Evolutionary conservation across 306 rosid genomes (phyloP).

Genomic region (Cyamopsis tetragonoloba): DNA sequence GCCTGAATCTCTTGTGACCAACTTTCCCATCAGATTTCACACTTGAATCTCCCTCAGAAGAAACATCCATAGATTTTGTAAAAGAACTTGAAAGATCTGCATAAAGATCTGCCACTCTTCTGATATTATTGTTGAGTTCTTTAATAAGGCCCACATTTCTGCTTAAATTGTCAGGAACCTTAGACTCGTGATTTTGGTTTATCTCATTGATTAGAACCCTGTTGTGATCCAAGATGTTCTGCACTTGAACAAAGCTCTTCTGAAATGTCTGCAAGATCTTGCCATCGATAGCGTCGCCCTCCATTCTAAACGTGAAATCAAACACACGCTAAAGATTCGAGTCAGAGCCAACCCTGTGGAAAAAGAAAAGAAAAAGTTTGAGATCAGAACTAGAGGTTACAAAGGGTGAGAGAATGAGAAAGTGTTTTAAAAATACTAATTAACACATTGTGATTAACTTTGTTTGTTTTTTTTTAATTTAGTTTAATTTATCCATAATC

Average conservation of each 20-base stretch:
- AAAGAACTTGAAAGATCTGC: constrained; percentile 86
- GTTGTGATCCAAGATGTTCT: constrained; percentile 85
- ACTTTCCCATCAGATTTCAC: constrained; percentile 73
- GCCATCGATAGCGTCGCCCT: constrained; percentile 78
- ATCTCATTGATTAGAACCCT: constrained; percentile 87
- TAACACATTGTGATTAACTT: no score
- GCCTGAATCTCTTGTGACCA: constrained; percentile 67
- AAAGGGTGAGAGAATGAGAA: constrained; percentile 20
- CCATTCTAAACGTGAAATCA: no score
- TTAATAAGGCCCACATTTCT: constrained; percentile 82
- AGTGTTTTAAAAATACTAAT: constrained; percentile 11
- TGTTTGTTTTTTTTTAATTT: no score
- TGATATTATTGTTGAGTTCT: constrained; percentile 89
- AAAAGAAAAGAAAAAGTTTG: constrained; percentile 1
- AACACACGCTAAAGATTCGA: no score
- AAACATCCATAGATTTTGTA: constrained; percentile 80
- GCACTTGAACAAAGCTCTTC: constrained; percentile 87
- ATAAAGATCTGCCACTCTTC: constrained; percentile 91
- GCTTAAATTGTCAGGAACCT: constrained; percentile 80
- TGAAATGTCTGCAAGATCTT: constrained; percentile 75
- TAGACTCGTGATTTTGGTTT: constrained; percentile 97
- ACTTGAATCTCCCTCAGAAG: constrained; percentile 92
- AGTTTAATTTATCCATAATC: constrained; percentile 39
- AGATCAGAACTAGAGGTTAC: constrained; percentile 23
- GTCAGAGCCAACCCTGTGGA: constrained; percentile 53